Conservation (phyloP, 1,284 basidiomycete species). For the Microbotryum silenes-acaulis region DNA sequence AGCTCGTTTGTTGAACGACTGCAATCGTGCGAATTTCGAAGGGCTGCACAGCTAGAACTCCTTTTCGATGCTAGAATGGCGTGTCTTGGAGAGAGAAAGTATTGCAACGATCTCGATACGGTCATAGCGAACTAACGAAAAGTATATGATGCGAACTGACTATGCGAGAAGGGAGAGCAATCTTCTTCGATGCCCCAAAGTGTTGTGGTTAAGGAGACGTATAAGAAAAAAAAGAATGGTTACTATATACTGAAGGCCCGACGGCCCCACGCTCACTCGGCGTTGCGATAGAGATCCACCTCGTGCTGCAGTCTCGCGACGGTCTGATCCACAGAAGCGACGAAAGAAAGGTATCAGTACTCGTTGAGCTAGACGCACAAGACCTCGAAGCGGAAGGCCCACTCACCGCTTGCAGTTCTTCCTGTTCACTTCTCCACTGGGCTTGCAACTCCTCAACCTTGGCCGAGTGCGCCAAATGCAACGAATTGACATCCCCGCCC, state of each 20-base stretch:
- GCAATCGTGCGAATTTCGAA: too few relatives aligned
- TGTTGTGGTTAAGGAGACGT: background rate
- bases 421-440: too few relatives aligned
- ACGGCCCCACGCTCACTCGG: background rate
- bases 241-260: too few relatives aligned
- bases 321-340: background rate
- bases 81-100: too few relatives aligned
- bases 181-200: too few relatives aligned
- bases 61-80: too few relatives aligned
- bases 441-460: constrained; percentile 7
- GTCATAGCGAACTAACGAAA: too few relatives aligned
- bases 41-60: too few relatives aligned
- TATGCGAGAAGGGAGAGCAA: too few relatives aligned
- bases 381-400: background rate
- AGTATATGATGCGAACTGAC: too few relatives aligned
- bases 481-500: constrained; percentile 51
- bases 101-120: too few relatives aligned
- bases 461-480: constrained; percentile 19
- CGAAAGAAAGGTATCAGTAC: background rate
- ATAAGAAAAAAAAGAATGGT: background rate
- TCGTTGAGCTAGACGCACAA: background rate
- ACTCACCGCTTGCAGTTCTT: constrained; percentile 4
- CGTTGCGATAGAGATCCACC: constrained; percentile 2
- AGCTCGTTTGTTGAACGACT: constrained; percentile 21
- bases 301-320: background rate